Conservation (phyloP, 2,329 filamentous ascomycete species). For the Fusarium sp. region DNA sequence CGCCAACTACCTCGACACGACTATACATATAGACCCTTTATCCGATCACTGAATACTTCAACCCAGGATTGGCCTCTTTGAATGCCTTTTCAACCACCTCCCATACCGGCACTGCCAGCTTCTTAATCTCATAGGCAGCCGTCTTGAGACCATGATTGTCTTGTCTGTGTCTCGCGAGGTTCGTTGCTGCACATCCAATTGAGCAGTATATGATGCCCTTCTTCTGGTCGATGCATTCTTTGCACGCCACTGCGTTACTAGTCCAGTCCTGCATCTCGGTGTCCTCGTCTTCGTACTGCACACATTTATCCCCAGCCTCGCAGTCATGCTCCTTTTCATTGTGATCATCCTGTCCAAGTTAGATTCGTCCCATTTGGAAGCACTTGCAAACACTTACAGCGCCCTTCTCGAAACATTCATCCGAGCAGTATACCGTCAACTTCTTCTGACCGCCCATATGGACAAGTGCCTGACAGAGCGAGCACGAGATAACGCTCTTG, state of each 20-base stretch:
- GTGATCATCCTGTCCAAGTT: constrained; percentile 52
- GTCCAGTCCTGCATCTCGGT: constrained; percentile 52
- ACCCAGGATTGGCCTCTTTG: constrained; percentile 48
- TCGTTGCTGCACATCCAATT: constrained; percentile 53
- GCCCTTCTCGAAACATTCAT: constrained; percentile 53
- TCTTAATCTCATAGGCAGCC: constrained; percentile 35
- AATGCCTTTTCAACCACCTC: constrained; percentile 45
- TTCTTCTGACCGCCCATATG: constrained; percentile 51
- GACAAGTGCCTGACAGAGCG: constrained; percentile 57
- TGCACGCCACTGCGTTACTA: constrained; percentile 52
- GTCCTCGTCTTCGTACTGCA: constrained; percentile 54
- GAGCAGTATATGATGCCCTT: constrained; percentile 55
- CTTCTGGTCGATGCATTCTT: constrained; percentile 54
- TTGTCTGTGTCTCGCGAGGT: constrained; percentile 55
- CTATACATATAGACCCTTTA: not conserved
- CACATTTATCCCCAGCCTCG: constrained; percentile 54
- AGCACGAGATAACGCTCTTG: constrained; percentile 55
- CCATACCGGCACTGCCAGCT: constrained; percentile 38
- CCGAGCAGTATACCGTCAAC: constrained; percentile 59
- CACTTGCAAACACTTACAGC: constrained; percentile 50
- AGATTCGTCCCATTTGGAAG: constrained; percentile 27
- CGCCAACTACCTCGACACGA: not conserved
- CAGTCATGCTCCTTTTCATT: constrained; percentile 55
- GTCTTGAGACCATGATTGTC: constrained; percentile 46
- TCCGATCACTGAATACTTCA: constrained; percentile 43